A percentile compares a stretch with the other conserved stretches of the same genome.
Conservation (phyloP, 2,329 filamentous ascomycete genomes). For the Pyrenophora tritici-repentis region DNA sequence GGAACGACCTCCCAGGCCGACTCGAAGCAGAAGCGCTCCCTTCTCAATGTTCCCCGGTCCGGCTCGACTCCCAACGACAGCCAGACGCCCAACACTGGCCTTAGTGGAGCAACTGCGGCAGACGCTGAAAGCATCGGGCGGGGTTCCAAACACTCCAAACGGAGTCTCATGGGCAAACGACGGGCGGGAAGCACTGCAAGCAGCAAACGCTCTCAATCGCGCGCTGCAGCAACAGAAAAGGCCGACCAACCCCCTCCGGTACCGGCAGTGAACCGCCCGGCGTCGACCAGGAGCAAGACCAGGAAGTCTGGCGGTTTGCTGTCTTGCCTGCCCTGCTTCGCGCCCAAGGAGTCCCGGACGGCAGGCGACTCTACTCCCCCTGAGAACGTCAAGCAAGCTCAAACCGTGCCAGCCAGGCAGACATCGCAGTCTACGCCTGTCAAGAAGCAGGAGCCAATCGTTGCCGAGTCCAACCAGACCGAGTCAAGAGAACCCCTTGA, state of each 20-base stretch:
- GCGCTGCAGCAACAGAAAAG: constrained; percentile 49
- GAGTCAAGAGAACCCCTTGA: constrained; percentile 53
- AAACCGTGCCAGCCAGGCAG: constrained; percentile 44
- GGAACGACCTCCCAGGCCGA: constrained; percentile 24
- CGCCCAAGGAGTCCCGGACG: constrained; percentile 63
- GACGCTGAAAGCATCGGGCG: constrained; percentile 52
- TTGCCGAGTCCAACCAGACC: constrained; percentile 50
- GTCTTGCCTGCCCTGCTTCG: constrained; percentile 69
- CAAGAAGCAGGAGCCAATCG: constrained; percentile 54
- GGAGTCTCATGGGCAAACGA: constrained; percentile 53
- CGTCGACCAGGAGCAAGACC: constrained; percentile 45
- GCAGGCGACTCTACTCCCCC: constrained; percentile 50
- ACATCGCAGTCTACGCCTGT: constrained; percentile 57
- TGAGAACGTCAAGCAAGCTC: constrained; percentile 51
- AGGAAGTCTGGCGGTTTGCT: constrained; percentile 50
- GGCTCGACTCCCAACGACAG: constrained; percentile 38
- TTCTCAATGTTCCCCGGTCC: constrained; percentile 44
- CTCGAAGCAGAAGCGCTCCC: constrained; percentile 45
- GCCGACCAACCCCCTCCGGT: constrained; percentile 39
- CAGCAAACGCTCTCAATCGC: constrained; percentile 52
- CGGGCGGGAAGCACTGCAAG: constrained; percentile 54
- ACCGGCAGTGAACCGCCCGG: constrained; percentile 37
- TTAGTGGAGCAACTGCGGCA: constrained; percentile 53
- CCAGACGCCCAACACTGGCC: constrained; percentile 46
- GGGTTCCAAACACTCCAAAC: constrained; percentile 51